A percentile compares a stretch with the other conserved stretches of the same genome.
These are phyloP conservation scores for Eleusine indica DNA, from an alignment of 176 grass and related monocot genomes.

Conservation along the genomic window DNA sequence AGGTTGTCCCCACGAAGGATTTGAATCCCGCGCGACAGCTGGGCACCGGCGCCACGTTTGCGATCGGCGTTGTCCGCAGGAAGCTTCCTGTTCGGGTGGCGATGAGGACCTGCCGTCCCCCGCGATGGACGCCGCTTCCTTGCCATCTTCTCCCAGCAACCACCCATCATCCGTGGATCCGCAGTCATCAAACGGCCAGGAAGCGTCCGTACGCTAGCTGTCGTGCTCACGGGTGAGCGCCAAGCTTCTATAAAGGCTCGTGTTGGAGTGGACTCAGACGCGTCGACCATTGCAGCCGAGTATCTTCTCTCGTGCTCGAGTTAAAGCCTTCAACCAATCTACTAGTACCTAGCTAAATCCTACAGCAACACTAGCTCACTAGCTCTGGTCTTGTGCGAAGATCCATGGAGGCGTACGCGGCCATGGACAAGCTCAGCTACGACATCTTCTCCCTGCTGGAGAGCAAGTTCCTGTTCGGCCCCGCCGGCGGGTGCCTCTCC, in stretches of 20 bases:
- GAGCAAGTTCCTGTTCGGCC: not conserved
- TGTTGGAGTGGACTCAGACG: not conserved
- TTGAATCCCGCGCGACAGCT: not conserved
- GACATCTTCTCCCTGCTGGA: not conserved
- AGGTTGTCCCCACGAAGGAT: not conserved
- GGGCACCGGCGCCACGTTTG: not conserved
- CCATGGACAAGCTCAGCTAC: not conserved
- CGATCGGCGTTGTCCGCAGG: not conserved
- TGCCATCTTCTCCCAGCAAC: not conserved
- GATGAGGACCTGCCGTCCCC: no score
- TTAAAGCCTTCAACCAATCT: not conserved
- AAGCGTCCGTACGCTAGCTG: slow-evolving; percentile 37
- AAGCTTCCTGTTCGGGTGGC: not conserved
- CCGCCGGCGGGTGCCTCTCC: slow-evolving; percentile 8
- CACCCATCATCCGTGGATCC: not conserved
- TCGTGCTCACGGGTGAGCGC: not conserved
- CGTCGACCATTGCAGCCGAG: not conserved
- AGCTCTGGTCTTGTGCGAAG: not conserved
- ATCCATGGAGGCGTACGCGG: not conserved
- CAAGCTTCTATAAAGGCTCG: slow-evolving; percentile 36
- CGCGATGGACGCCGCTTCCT: slow-evolving; percentile 31
- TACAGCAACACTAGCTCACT: not conserved
- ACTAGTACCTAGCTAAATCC: not conserved
- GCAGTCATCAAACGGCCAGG: slow-evolving; percentile 5
- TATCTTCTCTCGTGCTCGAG: not conserved